Percentiles rank a stretch among this genome's conserved stretches.
phyloP scores from a whole-genome alignment of 768 basidiomycete genomes.

The Mycena filopes region DNA sequence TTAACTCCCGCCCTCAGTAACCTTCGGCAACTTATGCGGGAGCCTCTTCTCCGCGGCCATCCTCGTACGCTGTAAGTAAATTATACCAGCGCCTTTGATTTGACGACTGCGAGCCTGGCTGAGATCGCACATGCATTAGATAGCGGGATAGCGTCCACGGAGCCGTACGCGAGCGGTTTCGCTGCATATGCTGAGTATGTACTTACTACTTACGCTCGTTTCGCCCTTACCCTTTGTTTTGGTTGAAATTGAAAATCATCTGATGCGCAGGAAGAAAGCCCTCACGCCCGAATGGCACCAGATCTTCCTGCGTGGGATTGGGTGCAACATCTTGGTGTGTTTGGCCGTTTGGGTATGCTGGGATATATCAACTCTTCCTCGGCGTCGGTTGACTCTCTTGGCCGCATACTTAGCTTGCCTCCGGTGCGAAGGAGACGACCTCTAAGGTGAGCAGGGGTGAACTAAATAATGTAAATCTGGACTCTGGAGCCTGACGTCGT shows the following conservation, averaged over 20 bases:
- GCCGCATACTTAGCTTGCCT: no score
- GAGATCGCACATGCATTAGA: constrained; percentile 51
- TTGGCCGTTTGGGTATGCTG: constrained; percentile 80
- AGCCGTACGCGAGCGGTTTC: constrained; percentile 67
- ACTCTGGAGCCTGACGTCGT: neutral
- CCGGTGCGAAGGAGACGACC: constrained; percentile 70
- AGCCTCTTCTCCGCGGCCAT: constrained; percentile 78
- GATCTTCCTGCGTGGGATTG: constrained; percentile 77
- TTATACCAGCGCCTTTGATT: neutral
- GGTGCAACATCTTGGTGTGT: constrained; percentile 80
- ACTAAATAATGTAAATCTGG: neutral
- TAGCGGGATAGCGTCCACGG: constrained; percentile 64
- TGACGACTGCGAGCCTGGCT: neutral
- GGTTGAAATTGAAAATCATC: no score
- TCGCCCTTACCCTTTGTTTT: no score
- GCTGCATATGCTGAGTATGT: constrained; percentile 63
- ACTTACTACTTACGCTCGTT: constrained; percentile 30
- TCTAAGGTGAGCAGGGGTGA: constrained; percentile 60
- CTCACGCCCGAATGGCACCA: constrained; percentile 74
- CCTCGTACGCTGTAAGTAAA: constrained; percentile 66
- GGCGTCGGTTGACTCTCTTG: no score
- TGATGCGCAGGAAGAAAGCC: constrained; percentile 74
- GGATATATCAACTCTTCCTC: constrained; percentile 35
- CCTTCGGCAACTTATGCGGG: constrained; percentile 74
- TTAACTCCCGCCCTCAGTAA: constrained; percentile 52